Conservation (phyloP, 2,329 filamentous ascomycete species). For the Westerdykella sp. region DNA sequence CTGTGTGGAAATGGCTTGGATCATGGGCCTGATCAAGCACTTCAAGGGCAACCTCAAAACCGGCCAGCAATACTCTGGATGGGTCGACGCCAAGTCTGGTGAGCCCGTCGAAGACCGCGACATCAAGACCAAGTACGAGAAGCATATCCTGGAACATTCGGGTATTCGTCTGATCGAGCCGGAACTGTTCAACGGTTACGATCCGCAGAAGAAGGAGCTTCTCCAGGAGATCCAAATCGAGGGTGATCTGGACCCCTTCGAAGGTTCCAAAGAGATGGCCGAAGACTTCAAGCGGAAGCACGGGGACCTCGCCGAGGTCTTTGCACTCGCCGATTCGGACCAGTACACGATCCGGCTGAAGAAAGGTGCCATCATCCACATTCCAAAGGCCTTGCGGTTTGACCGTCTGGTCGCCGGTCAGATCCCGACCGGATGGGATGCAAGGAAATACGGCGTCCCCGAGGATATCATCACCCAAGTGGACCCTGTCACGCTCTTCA, state of each 20-base stretch:
- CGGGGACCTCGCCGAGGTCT: conserved; percentile 94
- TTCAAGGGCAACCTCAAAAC: conserved; percentile 88
- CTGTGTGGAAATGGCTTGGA: conserved; percentile 99
- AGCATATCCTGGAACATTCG: conserved; percentile 89
- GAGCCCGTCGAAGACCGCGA: conserved; percentile 98
- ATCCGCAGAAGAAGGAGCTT: conserved; percentile 97
- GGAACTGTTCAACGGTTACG: conserved; percentile 92
- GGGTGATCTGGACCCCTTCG: conserved; percentile 94
- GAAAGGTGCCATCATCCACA: conserved; percentile 91
- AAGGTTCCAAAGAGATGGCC: conserved; percentile 93
- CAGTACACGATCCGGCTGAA: conserved; percentile 92
- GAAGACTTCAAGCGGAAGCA: conserved; percentile 97
- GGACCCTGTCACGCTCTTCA: conserved; percentile 90
- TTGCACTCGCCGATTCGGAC: conserved; percentile 87
- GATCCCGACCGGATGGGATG: conserved; percentile 94
- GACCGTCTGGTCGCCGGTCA: conserved; percentile 96
- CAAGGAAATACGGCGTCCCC: conserved; percentile 90
- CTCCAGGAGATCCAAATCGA: conserved; percentile 97
- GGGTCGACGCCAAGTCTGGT: conserved; percentile 89
- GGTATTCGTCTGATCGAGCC: conserved; percentile 97
- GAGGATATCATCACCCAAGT: conserved; percentile 98
- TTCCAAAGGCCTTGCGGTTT: conserved; percentile 94
- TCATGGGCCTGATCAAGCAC: conserved; percentile 99
- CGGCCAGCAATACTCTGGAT: conserved; percentile 91
- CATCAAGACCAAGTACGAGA: conserved; percentile 95